A percentile compares a stretch with the other conserved stretches of the same genome.
Conservation (phyloP, 257 asterid species). For the Nicotiana sylvestris region DNA sequence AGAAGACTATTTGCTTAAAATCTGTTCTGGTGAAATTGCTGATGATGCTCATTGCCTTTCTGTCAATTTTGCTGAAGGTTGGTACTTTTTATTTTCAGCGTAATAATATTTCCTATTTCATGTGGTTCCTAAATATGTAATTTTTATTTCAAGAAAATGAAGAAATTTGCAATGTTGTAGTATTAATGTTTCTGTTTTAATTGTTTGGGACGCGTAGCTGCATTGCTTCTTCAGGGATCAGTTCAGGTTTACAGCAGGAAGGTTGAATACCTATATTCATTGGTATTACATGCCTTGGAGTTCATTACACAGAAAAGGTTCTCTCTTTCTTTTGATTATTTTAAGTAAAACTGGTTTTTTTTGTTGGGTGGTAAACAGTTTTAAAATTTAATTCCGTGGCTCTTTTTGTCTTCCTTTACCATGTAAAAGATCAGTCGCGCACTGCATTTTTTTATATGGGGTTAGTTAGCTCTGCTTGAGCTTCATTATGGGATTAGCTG, state of each 20-base stretch:
- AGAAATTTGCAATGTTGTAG: neutral
- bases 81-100: neutral
- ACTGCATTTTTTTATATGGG: neutral
- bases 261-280: conserved; percentile 80
- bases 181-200: neutral
- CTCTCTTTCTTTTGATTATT: conserved; percentile 1
- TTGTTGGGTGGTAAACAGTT: neutral
- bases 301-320: conserved; percentile 83
- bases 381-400: neutral
- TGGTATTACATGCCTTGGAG: conserved; percentile 79
- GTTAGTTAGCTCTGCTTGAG: neutral
- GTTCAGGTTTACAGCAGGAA: conserved; percentile 88
- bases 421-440: neutral
- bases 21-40: conserved; percentile 73
- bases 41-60: conserved; percentile 39
- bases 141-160: neutral
- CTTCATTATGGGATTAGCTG: neutral
- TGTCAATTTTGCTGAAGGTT: conserved; percentile 93
- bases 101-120: neutral
- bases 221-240: conserved; percentile 89
- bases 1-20: conserved; percentile 67
- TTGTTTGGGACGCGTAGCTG: conserved; percentile 51
- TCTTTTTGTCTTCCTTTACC: neutral
- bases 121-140: neutral
- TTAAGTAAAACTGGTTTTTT: neutral